phyloP scores from a whole-genome alignment of 306 rosid genomes.

The Lathyrus sativus region DNA sequence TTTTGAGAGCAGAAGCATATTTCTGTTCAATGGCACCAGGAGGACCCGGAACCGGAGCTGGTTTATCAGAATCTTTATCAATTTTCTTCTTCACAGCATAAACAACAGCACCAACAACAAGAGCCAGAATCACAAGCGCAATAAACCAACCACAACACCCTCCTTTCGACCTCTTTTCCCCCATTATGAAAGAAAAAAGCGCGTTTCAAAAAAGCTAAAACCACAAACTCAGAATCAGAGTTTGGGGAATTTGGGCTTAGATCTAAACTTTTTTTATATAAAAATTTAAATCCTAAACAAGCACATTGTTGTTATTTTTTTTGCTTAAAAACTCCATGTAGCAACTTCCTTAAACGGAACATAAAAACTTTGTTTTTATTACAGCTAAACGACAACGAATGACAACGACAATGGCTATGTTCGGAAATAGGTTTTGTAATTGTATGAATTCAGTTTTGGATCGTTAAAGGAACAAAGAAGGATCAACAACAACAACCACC shows the following conservation, averaged over 20 bases:
- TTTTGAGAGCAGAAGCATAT: conserved; percentile 74
- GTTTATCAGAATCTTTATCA: conserved; percentile 43
- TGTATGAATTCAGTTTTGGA: conserved; percentile 22
- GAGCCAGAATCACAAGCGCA: conserved; percentile 59
- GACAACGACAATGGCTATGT: conserved; percentile 35
- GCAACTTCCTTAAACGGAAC: background rate
- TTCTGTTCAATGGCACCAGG: conserved; percentile 68
- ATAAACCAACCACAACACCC: conserved; percentile 78
- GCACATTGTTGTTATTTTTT: conserved; percentile 29
- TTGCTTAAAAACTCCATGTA: conserved; percentile 16
- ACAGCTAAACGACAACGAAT: conserved; percentile 6
- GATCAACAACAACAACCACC: conserved; percentile 40
- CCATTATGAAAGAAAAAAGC: conserved; percentile 49
- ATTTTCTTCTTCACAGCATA: conserved; percentile 53
- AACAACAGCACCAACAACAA: conserved; percentile 61
- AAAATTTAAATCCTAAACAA: conserved; percentile 28
- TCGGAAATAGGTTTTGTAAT: conserved; percentile 15
- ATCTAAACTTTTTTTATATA: conserved; percentile 37
- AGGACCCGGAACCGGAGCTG: conserved; percentile 76
- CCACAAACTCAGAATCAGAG: background rate
- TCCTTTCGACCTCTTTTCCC: conserved; percentile 45
- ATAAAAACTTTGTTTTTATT: background rate
- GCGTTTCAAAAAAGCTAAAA: background rate
- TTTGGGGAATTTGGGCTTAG: conserved; percentile 13
- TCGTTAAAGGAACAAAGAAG: background rate